Conservation (phyloP, 768 basidiomycete species). For the Polyporus arcularius region DNA sequence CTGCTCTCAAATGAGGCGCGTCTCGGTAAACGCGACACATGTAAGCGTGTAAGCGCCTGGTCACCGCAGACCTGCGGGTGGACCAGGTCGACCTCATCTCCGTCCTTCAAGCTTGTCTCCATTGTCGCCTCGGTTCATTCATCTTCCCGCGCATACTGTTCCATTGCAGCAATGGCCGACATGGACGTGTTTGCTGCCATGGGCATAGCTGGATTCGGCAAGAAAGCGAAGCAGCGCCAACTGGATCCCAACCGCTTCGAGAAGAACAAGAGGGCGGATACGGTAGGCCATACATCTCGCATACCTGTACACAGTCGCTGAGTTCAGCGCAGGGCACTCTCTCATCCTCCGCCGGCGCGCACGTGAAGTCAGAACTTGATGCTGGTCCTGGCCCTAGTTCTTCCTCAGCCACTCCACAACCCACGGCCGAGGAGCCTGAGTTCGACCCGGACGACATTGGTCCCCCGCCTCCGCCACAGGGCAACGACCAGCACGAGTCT, state of each 20-base stretch:
- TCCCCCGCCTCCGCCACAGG: slow-evolving; percentile 24
- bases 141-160: background rate
- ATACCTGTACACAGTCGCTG: no score
- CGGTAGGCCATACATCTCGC: slow-evolving; percentile 19
- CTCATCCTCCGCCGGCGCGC: slow-evolving; percentile 2
- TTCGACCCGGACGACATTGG: slow-evolving; percentile 28
- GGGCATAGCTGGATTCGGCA: slow-evolving; percentile 86
- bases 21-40: slow-evolving; percentile 13
- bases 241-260: slow-evolving; percentile 80
- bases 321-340: background rate
- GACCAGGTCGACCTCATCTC: background rate
- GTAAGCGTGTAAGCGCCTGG: slow-evolving; percentile 13
- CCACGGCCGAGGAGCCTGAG: slow-evolving; percentile 26
- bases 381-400: background rate
- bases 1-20: background rate
- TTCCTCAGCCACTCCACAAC: background rate
- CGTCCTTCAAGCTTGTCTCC: background rate
- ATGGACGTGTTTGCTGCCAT: slow-evolving; percentile 78
- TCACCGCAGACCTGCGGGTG: no score
- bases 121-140: background rate
- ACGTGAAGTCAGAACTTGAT: slow-evolving; percentile 1
- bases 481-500: background rate
- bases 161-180: slow-evolving; percentile 44
- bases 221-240: slow-evolving; percentile 61
- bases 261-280: slow-evolving; percentile 63